A percentile compares a stretch with the other conserved stretches of the same genome.
Evolutionary conservation across 495 filamentous ascomycete genomes (phyloP).

Genomic region (Xylaria venustula): DNA sequence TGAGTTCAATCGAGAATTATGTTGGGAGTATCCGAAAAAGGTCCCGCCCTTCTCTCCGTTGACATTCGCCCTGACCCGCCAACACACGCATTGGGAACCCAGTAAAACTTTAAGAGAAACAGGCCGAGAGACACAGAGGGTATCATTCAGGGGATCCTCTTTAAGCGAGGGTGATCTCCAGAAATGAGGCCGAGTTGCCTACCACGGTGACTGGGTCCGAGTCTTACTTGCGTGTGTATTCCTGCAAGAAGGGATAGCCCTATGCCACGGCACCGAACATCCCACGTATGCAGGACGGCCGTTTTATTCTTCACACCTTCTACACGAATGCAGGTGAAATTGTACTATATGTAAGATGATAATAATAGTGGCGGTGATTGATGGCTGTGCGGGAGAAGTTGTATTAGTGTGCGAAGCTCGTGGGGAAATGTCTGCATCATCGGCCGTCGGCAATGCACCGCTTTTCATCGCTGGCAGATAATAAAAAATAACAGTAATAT

Average conservation of each 20-base stretch:
- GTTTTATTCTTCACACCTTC: not conserved
- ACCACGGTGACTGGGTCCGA: constrained; percentile 6
- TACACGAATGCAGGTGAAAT: not conserved
- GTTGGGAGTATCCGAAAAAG: not conserved
- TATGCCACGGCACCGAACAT: constrained; percentile 1
- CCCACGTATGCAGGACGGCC: not conserved
- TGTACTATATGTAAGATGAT: not conserved
- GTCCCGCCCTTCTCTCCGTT: not conserved
- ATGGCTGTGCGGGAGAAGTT: not conserved
- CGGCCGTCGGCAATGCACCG: not conserved
- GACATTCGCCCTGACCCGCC: not conserved
- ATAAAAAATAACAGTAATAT: not conserved
- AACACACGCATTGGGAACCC: constrained; percentile 1
- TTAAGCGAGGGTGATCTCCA: not conserved
- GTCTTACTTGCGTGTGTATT: constrained; percentile 13
- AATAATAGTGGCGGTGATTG: not conserved
- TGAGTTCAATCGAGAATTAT: not conserved
- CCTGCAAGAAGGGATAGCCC: constrained; percentile 6
- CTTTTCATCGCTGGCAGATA: not conserved
- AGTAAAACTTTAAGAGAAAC: not conserved
- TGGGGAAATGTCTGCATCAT: not conserved
- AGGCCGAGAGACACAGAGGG: not conserved
- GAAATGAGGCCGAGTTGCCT: constrained; percentile 6
- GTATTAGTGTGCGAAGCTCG: constrained; percentile 3
- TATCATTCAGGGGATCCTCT: not conserved